Evolutionary conservation across 78 protist genomes (phyloP).

Genomic region (Planoprotostelium fungivorum): DNA sequence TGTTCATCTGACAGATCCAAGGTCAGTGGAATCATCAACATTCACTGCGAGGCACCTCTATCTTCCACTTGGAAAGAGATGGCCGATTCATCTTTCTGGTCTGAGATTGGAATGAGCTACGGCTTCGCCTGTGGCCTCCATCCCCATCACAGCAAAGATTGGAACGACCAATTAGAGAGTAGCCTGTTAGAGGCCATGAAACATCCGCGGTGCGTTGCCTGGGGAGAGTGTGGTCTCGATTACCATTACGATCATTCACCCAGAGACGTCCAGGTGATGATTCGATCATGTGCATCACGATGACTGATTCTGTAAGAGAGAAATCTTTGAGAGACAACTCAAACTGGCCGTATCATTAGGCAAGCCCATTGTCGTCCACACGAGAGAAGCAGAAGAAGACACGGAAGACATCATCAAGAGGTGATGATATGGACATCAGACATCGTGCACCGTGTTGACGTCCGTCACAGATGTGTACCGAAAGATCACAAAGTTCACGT

Average conservation of each 20-base stretch:
- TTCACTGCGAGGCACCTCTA: background rate
- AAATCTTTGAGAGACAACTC: constrained; percentile 33
- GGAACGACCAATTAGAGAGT: background rate
- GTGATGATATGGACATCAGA: too few relatives aligned
- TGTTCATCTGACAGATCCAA: background rate
- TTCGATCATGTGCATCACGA: constrained; percentile 4
- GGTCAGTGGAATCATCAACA: background rate
- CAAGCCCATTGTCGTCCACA: constrained; percentile 72
- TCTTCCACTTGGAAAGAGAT: background rate
- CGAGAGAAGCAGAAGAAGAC: constrained; percentile 75
- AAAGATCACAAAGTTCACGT: constrained; percentile 51
- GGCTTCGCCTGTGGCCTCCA: background rate
- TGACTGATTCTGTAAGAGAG: background rate
- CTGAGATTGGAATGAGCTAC: background rate
- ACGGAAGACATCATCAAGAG: constrained; percentile 50
- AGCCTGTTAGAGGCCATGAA: background rate
- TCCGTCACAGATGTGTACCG: constrained; percentile 39
- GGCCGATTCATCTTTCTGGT: background rate
- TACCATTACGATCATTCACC: constrained; percentile 23
- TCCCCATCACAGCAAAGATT: background rate
- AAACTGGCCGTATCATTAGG: constrained; percentile 19
- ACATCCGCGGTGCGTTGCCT: constrained; percentile 50
- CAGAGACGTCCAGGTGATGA: constrained; percentile 17
- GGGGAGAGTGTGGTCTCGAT: constrained; percentile 74
- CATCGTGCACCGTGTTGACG: too few relatives aligned